Base-by-base conservation (phyloP, 768 basidiomycete species). In the Artomyces pyxidatus region DNA sequence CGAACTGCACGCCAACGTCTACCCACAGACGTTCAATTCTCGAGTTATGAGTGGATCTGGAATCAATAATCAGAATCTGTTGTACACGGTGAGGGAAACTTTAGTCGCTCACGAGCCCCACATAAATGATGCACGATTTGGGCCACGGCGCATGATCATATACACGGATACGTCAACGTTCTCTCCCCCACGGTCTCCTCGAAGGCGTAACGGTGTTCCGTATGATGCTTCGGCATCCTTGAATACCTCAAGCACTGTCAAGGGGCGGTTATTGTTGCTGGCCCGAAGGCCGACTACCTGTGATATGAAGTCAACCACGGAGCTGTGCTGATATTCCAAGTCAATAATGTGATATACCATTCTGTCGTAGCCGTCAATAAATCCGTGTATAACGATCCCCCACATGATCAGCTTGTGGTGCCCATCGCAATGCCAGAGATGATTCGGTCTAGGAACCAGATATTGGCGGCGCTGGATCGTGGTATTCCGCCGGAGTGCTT, bases 21-120 rank as follows among this genome's bases (percentile, higher is more conserved):
- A 72, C 64, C 73, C 73, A 75, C 0, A 76, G 57, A 0, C 62
- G 45, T 52, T 77, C 74, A 50, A 76, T 75, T 0, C 64, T 57
- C 0, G 68, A 68, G 47, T 77, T 78, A 4, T 57, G 53, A 0
- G 70, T 71, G 0, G 69, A 76, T 6, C 62, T 63, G 37, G n/a
- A 28, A 28, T 23, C 6, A 42, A 41, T 16, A 5, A 37, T 38
- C 35, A 38, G 25, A 53, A 4, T 4, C 3, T 44, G 22, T 17
- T 30, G 7, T 10, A 16, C 25, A 12, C 37, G 23, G 28, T 44
- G n/a, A 28, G 37, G n/a, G n/a, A n/a, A n/a, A n/a, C n/a, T n/a
- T n/a, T 27, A 8, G 10, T 14, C n/a, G 56, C 56, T 45, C 45
- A 62, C 52, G 42, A 47, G 22, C 59, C 63, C 63, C 63, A 68